These are phyloP conservation scores for Nepenthes mirabilis DNA, from an alignment of 148 eudicot species.

Conservation along the genomic window DNA sequence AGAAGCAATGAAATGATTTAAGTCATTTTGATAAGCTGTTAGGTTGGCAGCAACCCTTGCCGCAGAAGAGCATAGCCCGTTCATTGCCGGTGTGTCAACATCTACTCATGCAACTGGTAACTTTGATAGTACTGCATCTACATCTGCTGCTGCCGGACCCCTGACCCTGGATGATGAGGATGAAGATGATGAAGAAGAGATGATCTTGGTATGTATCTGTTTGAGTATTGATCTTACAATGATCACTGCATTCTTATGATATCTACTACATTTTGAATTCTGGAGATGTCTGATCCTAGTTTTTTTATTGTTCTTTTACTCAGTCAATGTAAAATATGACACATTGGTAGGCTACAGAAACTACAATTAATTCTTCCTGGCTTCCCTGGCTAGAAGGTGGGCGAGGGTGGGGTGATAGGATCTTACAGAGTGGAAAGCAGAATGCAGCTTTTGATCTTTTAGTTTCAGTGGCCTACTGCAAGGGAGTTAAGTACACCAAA, in stretches of 20 bases:
- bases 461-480: not conserved
- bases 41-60: conserved; percentile 92
- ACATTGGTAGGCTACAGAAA: not conserved
- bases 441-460: not conserved
- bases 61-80: conserved; percentile 52
- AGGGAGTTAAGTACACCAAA: too few relatives aligned
- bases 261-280: not conserved
- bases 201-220: conserved; percentile 58
- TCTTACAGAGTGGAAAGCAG: not conserved
- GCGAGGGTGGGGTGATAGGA: too few relatives aligned
- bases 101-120: conserved; percentile 22
- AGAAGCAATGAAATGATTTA: conserved; percentile 1
- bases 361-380: too few relatives aligned
- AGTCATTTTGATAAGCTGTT: conserved; percentile 10
- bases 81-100: conserved; percentile 32
- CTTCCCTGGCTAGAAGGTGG: too few relatives aligned
- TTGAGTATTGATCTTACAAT: not conserved
- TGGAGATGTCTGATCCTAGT: too few relatives aligned
- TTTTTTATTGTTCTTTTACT: not conserved
- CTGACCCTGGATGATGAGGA: conserved; percentile 31
- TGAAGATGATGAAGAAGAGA: conserved; percentile 70
- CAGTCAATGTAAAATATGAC: not conserved
- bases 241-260: not conserved
- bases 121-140: conserved; percentile 35
- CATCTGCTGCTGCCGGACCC: conserved; percentile 26